These are phyloP conservation scores for Pachysandra terminalis DNA, from an alignment of 164 flowering plant species.

Conservation along the genomic window DNA sequence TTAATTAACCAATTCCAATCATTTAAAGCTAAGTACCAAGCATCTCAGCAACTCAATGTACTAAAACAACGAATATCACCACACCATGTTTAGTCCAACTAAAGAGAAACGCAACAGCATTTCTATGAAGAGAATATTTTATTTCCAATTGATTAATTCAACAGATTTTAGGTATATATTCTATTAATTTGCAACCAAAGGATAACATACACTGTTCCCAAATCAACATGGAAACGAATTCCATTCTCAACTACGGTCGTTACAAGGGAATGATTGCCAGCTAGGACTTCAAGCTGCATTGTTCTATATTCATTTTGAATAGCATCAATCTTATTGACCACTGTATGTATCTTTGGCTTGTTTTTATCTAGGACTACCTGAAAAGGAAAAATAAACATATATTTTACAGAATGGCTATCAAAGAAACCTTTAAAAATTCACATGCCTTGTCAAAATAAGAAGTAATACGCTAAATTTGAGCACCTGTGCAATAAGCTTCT, in stretches of 20 bases:
- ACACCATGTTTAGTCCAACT: not conserved
- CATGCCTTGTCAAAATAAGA: not conserved
- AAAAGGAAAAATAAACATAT: slow-evolving; percentile 9
- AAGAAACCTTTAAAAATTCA: not conserved
- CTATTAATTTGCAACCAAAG: slow-evolving; percentile 11
- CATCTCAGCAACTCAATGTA: not conserved
- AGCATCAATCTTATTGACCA: slow-evolving; percentile 82
- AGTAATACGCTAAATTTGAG: not conserved
- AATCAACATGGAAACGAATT: slow-evolving; percentile 72
- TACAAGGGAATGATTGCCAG: slow-evolving; percentile 87
- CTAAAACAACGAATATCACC: not conserved
- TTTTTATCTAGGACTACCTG: slow-evolving; percentile 93
- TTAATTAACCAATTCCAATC: not conserved
- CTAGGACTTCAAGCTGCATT: slow-evolving; percentile 95
- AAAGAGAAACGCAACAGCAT: not conserved
- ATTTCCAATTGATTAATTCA: not conserved
- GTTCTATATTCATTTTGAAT: slow-evolving; percentile 86
- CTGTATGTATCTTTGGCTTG: slow-evolving; percentile 87
- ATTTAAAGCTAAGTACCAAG: not conserved
- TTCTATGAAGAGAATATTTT: not conserved
- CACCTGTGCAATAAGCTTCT: slow-evolving; percentile 85
- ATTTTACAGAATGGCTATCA: slow-evolving; percentile 5
- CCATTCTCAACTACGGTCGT: slow-evolving; percentile 85
- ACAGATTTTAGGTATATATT: not conserved
- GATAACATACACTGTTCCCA: slow-evolving; percentile 71